Base-by-base conservation (phyloP, 1,284 basidiomycete species). In the Sparassis latifolia region DNA sequence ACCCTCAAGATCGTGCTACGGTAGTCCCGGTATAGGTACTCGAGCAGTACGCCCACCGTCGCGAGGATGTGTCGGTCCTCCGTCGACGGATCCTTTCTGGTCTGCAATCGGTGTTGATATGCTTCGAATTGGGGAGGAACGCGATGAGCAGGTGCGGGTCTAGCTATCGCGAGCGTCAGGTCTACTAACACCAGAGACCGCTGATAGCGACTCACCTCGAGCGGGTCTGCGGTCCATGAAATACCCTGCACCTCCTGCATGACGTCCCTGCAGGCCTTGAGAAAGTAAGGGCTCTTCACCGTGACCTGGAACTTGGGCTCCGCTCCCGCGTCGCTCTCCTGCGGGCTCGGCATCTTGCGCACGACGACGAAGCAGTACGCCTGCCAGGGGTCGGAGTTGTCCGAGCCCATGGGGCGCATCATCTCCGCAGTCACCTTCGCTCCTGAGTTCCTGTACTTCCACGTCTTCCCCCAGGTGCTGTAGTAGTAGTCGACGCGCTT, bases 401-500 rank as follows among this genome's bases (percentile, higher is more conserved):
- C 63, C 2, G 47, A 32, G 20, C n/a, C n/a, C n/a, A n/a, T n/a
- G 9, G 56, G 54, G 35, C 71, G 72, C 38, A 72, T 50, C 2
- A 66, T 64, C 59, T 80, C 78, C 4, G 76, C 70, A 0, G 68
- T 69, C 45, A 78, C 69, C 48, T 73, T 74, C 1, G 76, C 70
- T 51, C 70, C 75, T 51, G 72, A 79, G 63, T 76, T 78, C 73
- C 76, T 53, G 57, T 80, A 81, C 63, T 77, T 80, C 78, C 78
- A 80, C 28, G 61, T 58, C 57, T 73, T 77, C 27, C 68, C 68
- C 78, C 78, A 79, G 51, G 68, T 66, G 57, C 76, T 79, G 61
- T 75, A 80, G 57, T 78, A 79, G 56, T 76, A 69, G 58, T 80
- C 79, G 41, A 81, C 72, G 2, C 76, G 75, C 60, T 80, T 80